Percentiles rank a stretch among this genome's conserved stretches.
These are phyloP conservation scores for Neonectria punicea DNA, from an alignment of 2,329 filamentous ascomycete species.

Conservation along the genomic window DNA sequence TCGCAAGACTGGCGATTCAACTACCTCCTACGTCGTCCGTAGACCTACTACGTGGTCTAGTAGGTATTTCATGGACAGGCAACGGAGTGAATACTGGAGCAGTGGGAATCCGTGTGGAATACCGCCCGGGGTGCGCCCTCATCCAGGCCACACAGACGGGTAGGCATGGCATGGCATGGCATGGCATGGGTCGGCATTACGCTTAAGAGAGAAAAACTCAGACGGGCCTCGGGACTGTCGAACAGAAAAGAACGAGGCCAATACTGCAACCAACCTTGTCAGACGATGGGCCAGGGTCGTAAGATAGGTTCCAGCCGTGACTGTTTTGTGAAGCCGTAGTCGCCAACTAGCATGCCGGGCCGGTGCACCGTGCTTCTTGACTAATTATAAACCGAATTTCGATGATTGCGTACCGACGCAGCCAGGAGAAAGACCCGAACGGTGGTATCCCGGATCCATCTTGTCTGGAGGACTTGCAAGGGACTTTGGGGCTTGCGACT, in stretches of 20 bases:
- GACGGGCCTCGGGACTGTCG: conserved; percentile 25
- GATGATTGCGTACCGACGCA: conserved; percentile 29
- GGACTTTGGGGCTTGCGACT: conserved; percentile 2
- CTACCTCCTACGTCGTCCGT: too few relatives aligned
- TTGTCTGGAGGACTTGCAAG: conserved; percentile 3
- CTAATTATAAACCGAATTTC: conserved; percentile 39
- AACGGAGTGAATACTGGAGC: background rate
- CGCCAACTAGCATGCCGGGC: conserved; percentile 33
- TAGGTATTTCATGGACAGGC: too few relatives aligned
- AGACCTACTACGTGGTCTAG: too few relatives aligned
- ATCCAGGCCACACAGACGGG: background rate
- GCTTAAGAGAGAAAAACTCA: conserved; percentile 21
- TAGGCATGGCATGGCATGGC: conserved; percentile 9
- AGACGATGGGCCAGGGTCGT: conserved; percentile 42
- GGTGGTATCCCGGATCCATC: conserved; percentile 16
- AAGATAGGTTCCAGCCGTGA: conserved; percentile 34
- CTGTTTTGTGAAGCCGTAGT: conserved; percentile 22
- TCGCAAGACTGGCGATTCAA: too few relatives aligned
- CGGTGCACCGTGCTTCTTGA: conserved; percentile 43
- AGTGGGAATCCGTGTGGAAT: background rate
- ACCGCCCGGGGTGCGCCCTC: background rate
- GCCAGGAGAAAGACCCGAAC: conserved; percentile 10
- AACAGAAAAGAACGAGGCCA: conserved; percentile 13
- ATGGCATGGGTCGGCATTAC: conserved; percentile 3
- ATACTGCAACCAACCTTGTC: conserved; percentile 44